Evolutionary conservation across 768 basidiomycete species (phyloP).

Genomic region (Strobilomyces confusus): DNA sequence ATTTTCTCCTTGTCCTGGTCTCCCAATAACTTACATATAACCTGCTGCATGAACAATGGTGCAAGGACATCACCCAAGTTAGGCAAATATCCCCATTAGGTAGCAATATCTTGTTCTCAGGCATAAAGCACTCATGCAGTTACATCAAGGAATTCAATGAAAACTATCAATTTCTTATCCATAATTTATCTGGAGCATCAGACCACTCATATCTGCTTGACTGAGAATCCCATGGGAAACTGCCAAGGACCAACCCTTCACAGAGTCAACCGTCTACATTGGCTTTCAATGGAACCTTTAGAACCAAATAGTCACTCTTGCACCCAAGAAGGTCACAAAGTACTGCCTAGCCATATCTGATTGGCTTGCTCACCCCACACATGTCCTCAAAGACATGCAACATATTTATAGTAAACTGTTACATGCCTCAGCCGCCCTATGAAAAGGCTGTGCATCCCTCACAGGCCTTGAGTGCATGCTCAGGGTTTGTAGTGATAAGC

Average conservation of each 20-base stretch:
- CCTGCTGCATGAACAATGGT: too few relatives aligned
- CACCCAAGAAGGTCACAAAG: constrained; percentile 20
- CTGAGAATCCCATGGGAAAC: background rate
- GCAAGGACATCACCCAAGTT: too few relatives aligned
- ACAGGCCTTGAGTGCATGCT: too few relatives aligned
- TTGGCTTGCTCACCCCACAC: background rate
- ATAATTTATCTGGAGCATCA: background rate
- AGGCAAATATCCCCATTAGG: too few relatives aligned
- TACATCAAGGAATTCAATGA: background rate
- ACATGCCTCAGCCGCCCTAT: too few relatives aligned
- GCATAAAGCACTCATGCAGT: background rate
- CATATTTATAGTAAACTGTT: too few relatives aligned
- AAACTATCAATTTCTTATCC: background rate
- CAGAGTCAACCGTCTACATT: background rate
- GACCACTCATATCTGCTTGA: background rate
- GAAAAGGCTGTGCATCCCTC: too few relatives aligned
- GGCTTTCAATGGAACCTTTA: constrained; percentile 38
- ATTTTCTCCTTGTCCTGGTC: too few relatives aligned
- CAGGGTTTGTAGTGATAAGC: too few relatives aligned
- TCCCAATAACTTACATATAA: too few relatives aligned
- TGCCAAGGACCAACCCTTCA: background rate
- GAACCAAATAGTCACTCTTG: constrained; percentile 19
- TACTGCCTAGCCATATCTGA: constrained; percentile 3
- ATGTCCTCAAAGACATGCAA: background rate
- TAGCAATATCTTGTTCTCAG: too few relatives aligned